Conservation (phyloP, 306 rosid species). For the Inga laurina region DNA sequence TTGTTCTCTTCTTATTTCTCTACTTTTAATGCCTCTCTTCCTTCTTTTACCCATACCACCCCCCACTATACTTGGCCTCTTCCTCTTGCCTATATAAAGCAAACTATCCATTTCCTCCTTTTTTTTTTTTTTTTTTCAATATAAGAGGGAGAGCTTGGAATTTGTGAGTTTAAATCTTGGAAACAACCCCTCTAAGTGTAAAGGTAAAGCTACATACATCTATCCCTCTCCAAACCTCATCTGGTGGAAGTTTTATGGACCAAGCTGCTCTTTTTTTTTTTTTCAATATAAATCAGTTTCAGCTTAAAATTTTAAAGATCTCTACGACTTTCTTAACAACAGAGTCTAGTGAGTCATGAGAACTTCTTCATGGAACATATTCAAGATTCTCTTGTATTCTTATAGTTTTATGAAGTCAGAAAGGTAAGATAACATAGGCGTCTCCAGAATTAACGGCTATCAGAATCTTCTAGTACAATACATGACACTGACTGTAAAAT, state of each 20-base stretch:
- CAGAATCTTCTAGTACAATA: neutral
- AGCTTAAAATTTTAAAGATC: neutral
- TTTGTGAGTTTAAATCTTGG: too few relatives aligned
- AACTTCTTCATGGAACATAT: neutral
- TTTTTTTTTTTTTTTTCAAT: neutral
- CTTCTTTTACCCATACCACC: slow-evolving; percentile 29
- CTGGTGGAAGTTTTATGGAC: too few relatives aligned
- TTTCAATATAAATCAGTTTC: neutral
- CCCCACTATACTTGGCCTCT: neutral
- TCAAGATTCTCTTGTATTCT: neutral
- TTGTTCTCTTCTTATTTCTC: slow-evolving; percentile 41
- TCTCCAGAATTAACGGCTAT: neutral
- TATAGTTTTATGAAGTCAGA: neutral
- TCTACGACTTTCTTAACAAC: neutral
- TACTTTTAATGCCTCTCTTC: slow-evolving; percentile 52
- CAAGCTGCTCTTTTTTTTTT: too few relatives aligned
- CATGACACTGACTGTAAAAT: neutral
- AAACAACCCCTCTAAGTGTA: too few relatives aligned
- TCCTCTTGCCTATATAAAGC: neutral
- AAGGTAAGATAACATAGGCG: neutral
- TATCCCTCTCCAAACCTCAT: too few relatives aligned
- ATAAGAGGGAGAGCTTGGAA: too few relatives aligned
- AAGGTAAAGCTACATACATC: too few relatives aligned
- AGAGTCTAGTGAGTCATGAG: neutral
- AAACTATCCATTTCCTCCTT: neutral